Percentiles rank a stretch among this genome's conserved stretches.
These are phyloP conservation scores for Baeospora myosura DNA, from an alignment of 1,284 basidiomycete species.

Conservation along the genomic window DNA sequence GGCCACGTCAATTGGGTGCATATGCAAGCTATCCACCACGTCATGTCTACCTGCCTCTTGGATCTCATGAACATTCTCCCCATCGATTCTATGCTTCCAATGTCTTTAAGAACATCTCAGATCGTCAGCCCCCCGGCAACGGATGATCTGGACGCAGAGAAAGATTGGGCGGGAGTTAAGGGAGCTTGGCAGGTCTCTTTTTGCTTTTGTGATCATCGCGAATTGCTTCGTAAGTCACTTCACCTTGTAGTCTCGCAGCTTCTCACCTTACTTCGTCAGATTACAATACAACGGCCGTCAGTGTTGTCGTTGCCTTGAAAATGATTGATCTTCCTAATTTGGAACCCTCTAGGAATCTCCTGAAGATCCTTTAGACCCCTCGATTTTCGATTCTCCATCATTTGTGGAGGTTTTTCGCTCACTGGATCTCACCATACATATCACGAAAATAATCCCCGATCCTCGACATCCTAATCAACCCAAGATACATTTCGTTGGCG, in stretches of 20 bases:
- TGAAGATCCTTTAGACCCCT: conserved; percentile 29
- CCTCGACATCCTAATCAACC: conserved; percentile 44
- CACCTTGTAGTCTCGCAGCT: conserved; percentile 2
- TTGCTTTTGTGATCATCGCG: conserved; percentile 61
- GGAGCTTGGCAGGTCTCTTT: conserved; percentile 58
- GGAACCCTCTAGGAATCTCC: conserved; percentile 7
- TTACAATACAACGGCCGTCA: conserved; percentile 41
- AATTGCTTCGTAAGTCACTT: conserved; percentile 53
- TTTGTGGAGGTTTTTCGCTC: conserved; percentile 48
- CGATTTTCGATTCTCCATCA: conserved; percentile 40
- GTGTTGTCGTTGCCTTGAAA: conserved; percentile 11
- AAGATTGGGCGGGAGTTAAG: conserved; percentile 61
- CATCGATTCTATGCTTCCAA: conserved; percentile 32
- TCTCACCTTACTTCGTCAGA: conserved; percentile 26
- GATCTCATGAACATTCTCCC: conserved; percentile 28
- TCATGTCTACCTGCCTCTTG: conserved; percentile 44
- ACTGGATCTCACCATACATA: conserved; percentile 37
- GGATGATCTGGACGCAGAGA: conserved; percentile 28
- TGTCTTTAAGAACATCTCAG: conserved; percentile 51
- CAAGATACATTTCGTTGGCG: conserved; percentile 46
- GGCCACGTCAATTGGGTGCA: conserved; percentile 53
- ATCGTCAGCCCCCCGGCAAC: conserved; percentile 37
- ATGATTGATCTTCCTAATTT: not conserved
- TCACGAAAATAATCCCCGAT: conserved; percentile 35
- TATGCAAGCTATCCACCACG: conserved; percentile 47